Conservation (phyloP, 805 yeast genomes). For the Ogataea minuta region DNA sequence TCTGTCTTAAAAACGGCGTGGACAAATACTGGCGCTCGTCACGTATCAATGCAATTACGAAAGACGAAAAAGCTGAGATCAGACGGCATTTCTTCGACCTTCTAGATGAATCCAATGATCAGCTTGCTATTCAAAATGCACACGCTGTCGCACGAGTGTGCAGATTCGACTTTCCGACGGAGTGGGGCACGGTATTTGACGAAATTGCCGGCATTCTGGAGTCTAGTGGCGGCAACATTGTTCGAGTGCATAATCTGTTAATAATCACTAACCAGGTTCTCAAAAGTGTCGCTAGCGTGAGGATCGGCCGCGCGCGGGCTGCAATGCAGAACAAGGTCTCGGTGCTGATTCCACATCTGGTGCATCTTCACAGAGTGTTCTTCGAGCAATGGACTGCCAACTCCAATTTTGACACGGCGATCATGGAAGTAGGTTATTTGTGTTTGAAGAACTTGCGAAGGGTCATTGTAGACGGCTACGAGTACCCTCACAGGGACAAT, state of each 20-base stretch:
- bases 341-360: conserved; percentile 54
- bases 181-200: conserved; percentile 83
- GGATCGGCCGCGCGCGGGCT: conserved; percentile 79
- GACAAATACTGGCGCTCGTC: conserved; percentile 83
- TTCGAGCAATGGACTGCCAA: conserved; percentile 61
- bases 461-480: conserved; percentile 72
- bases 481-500: conserved; percentile 59
- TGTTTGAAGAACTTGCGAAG: conserved; percentile 74
- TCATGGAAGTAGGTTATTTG: conserved; percentile 74
- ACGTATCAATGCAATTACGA: conserved; percentile 47
- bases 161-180: conserved; percentile 79
- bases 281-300: conserved; percentile 68
- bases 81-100: conserved; percentile 52
- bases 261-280: conserved; percentile 73
- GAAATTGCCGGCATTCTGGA: conserved; percentile 49
- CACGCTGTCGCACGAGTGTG: conserved; percentile 76
- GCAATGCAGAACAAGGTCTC: conserved; percentile 75
- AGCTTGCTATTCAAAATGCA: conserved; percentile 79
- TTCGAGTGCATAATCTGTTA: conserved; percentile 60
- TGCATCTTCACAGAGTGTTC: conserved; percentile 55
- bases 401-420: conserved; percentile 43
- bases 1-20: conserved; percentile 83
- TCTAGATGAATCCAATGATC: conserved; percentile 69
- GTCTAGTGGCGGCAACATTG: conserved; percentile 45
- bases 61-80: conserved; percentile 70